A percentile compares a stretch with the other conserved stretches of the same genome.
Evolutionary conservation across 768 basidiomycete genomes (phyloP).

Genomic region (Phylloporus sp.): DNA sequence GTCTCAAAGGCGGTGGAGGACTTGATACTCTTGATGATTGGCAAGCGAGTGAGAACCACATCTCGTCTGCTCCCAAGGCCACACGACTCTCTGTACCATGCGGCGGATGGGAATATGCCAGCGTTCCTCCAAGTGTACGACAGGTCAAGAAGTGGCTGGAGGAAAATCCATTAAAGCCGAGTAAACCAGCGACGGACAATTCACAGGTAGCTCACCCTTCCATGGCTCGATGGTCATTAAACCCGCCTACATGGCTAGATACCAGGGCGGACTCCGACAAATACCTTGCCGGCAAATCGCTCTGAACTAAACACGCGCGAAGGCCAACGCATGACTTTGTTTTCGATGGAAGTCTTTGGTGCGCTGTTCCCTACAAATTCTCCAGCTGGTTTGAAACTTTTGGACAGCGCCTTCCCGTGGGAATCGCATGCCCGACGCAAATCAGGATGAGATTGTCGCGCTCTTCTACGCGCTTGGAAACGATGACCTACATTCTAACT

Average conservation of each 20-base stretch:
- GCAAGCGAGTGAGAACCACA: slow-evolving; percentile 23
- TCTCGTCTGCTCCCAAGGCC: not conserved
- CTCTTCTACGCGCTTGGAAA: slow-evolving; percentile 70
- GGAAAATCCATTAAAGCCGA: slow-evolving; percentile 16
- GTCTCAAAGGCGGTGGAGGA: slow-evolving; percentile 59
- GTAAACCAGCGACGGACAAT: slow-evolving; percentile 23
- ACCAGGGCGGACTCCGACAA: slow-evolving; percentile 70
- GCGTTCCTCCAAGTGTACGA: slow-evolving; percentile 56
- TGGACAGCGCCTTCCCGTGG: slow-evolving; percentile 53
- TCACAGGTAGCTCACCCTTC: slow-evolving; percentile 46
- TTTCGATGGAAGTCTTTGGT: slow-evolving; percentile 88
- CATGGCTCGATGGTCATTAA: not conserved
- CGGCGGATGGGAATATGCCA: slow-evolving; percentile 79
- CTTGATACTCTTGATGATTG: slow-evolving; percentile 60
- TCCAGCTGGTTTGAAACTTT: not conserved
- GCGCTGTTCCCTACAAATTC: slow-evolving; percentile 19
- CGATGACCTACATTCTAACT: slow-evolving; percentile 27
- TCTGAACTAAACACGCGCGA: slow-evolving; percentile 44
- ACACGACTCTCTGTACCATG: slow-evolving; percentile 27
- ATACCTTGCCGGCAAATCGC: slow-evolving; percentile 47
- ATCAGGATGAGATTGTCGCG: slow-evolving; percentile 50
- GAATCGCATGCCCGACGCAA: slow-evolving; percentile 59
- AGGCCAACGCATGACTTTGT: slow-evolving; percentile 67
- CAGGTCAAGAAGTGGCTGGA: slow-evolving; percentile 54
- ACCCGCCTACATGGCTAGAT: slow-evolving; percentile 39